These are phyloP conservation scores for Lactarius evosmus DNA, from an alignment of 768 basidiomycete genomes.

Conservation along the genomic window DNA sequence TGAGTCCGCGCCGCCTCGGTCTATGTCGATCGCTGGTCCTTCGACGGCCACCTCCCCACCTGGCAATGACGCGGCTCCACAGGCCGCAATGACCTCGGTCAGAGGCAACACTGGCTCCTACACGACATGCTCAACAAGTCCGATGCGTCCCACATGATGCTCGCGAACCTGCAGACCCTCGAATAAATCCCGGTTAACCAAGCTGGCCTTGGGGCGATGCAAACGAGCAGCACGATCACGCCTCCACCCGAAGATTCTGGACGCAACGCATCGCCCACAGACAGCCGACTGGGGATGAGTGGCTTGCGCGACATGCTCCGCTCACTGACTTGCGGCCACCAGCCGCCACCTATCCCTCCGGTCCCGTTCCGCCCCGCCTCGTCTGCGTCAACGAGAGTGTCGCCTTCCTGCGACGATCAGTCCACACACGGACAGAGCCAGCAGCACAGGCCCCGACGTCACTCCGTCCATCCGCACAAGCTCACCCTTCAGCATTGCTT, in stretches of 20 bases:
- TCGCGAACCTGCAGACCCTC: conserved; percentile 28
- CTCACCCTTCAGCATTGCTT: conserved; percentile 46
- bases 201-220: conserved; percentile 76
- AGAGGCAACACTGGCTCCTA: conserved; percentile 73
- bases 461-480: conserved; percentile 39
- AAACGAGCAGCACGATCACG: conserved; percentile 69
- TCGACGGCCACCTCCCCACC: conserved; percentile 38
- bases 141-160: conserved; percentile 36
- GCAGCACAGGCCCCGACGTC: conserved; percentile 50
- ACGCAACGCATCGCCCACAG: conserved; percentile 32
- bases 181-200: conserved; percentile 47
- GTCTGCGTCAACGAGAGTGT: conserved; percentile 58
- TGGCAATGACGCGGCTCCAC: conserved; percentile 72
- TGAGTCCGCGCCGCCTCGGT: conserved; percentile 43
- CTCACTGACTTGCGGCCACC: conserved; percentile 53
- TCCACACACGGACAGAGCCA: conserved; percentile 7
- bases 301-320: conserved; percentile 73
- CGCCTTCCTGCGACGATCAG: conserved; percentile 44
- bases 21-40: conserved; percentile 30
- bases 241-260: conserved; percentile 66
- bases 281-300: conserved; percentile 58
- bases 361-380: conserved; percentile 31
- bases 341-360: conserved; percentile 33
- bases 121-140: conserved; percentile 71
- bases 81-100: conserved; percentile 78